phyloP scores from a whole-genome alignment of 164 flowering plant genomes.

The Tinospora cordifolia region DNA sequence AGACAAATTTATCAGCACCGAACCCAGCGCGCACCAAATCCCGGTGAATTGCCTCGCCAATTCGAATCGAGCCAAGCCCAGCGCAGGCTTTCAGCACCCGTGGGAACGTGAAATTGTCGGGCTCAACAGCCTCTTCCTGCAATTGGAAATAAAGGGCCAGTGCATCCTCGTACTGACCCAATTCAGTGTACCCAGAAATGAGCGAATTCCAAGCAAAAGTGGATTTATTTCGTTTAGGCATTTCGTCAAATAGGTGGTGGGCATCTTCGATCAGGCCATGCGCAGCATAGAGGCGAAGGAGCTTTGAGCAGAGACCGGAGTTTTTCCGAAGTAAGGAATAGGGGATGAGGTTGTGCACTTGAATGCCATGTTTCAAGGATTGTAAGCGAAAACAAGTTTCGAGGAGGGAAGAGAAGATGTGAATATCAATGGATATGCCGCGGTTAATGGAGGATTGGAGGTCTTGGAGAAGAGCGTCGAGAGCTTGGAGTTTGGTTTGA shows the following conservation, averaged over 20 bases:
- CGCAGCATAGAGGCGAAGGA: conserved; percentile 53
- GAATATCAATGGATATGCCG: conserved; percentile 45
- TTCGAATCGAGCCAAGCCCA: conserved; percentile 49
- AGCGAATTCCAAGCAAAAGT: conserved; percentile 79
- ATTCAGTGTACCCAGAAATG: conserved; percentile 67
- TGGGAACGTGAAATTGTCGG: conserved; percentile 78
- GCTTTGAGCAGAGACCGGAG: conserved; percentile 52
- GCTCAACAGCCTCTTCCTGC: conserved; percentile 73
- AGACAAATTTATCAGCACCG: conserved; percentile 43
- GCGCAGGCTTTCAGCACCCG: conserved; percentile 78
- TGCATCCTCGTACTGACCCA: conserved; percentile 65
- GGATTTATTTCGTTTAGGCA: conserved; percentile 37
- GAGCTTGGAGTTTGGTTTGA: conserved; percentile 51
- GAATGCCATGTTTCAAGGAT: conserved; percentile 42
- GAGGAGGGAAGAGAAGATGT: conserved; percentile 56
- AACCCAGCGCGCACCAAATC: conserved; percentile 57
- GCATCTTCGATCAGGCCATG: conserved; percentile 50
- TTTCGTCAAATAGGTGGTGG: conserved; percentile 74
- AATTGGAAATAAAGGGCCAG: conserved; percentile 72
- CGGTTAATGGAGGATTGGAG: conserved; percentile 38
- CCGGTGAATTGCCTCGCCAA: conserved; percentile 71
- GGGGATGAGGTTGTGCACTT: conserved; percentile 63
- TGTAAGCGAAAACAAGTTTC: conserved; percentile 58
- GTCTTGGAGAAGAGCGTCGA: conserved; percentile 46
- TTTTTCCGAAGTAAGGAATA: conserved; percentile 36